Percentiles rank a stretch among this genome's conserved stretches.
Evolutionary conservation across 352 stramenopile genomes (phyloP).

Genomic region (Lagenidium giganteum): DNA sequence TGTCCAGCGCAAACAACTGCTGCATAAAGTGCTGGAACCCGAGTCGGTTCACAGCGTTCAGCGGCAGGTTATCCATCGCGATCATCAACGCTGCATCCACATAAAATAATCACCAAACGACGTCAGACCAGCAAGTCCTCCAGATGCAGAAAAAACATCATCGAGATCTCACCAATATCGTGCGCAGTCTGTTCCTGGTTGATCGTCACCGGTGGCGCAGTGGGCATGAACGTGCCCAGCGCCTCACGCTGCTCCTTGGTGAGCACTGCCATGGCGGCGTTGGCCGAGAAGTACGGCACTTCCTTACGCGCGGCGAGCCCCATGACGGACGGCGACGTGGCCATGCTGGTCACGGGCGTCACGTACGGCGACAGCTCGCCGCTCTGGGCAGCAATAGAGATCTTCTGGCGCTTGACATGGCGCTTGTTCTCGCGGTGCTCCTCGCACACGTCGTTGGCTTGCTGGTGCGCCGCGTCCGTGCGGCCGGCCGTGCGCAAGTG

Average conservation of each 20-base stretch:
- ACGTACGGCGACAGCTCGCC: slow-evolving; percentile 34
- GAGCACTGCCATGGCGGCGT: too few relatives aligned
- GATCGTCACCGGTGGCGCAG: slow-evolving; percentile 9
- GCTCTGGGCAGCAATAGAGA: slow-evolving; percentile 48
- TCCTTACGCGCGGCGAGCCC: slow-evolving; percentile 24
- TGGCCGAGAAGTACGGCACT: slow-evolving; percentile 8
- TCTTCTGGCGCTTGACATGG: slow-evolving; percentile 50
- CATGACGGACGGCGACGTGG: too few relatives aligned
- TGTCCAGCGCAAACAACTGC: slow-evolving; percentile 46
- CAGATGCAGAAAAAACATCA: neutral
- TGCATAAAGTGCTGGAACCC: slow-evolving; percentile 50
- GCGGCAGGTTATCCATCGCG: slow-evolving; percentile 47
- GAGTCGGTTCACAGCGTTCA: slow-evolving; percentile 31
- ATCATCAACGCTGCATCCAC: slow-evolving; percentile 48
- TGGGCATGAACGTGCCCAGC: too few relatives aligned
- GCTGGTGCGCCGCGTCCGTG: slow-evolving; percentile 48
- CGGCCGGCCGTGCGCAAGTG: slow-evolving; percentile 52
- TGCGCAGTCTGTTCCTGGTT: slow-evolving; percentile 47
- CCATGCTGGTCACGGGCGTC: slow-evolving; percentile 26
- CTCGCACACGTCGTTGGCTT: slow-evolving; percentile 52
- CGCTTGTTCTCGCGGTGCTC: slow-evolving; percentile 61
- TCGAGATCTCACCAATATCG: slow-evolving; percentile 24
- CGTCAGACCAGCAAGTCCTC: neutral
- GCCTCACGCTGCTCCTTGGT: slow-evolving; percentile 40
- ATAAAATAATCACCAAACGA: neutral